These are phyloP conservation scores for Fonsecaea pedrosoi DNA, from an alignment of 2,329 filamentous ascomycete genomes.

Conservation along the genomic window DNA sequence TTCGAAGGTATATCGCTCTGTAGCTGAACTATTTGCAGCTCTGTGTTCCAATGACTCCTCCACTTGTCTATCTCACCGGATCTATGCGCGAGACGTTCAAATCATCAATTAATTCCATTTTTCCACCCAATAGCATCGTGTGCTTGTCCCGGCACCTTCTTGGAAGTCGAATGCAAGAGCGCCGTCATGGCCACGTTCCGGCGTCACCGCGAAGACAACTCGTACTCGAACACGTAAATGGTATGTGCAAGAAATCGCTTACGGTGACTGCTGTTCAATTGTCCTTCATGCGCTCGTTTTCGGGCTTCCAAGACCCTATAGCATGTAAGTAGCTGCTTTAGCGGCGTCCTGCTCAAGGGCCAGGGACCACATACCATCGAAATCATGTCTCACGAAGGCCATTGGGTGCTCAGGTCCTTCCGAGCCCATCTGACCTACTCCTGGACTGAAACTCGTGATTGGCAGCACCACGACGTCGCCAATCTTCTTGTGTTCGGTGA, in stretches of 20 bases:
- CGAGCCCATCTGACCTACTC: constrained; percentile 90
- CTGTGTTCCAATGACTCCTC: constrained; percentile 2
- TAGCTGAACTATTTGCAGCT: background rate
- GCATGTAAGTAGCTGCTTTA: constrained; percentile 20
- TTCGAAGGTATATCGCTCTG: background rate
- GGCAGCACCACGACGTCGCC: constrained; percentile 93
- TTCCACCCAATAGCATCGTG: background rate
- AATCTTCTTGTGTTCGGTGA: constrained; percentile 80
- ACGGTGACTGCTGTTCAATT: constrained; percentile 6
- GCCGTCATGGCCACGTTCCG: background rate
- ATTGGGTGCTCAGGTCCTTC: constrained; percentile 87
- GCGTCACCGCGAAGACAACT: background rate
- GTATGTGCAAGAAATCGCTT: background rate
- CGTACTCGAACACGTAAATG: background rate
- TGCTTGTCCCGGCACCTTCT: background rate
- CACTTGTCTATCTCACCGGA: background rate
- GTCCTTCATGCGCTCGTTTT: constrained; percentile 39
- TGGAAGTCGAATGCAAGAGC: background rate
- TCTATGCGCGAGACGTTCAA: background rate
- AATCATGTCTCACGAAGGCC: constrained; percentile 97
- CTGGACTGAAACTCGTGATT: constrained; percentile 96
- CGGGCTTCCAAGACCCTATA: constrained; percentile 44
- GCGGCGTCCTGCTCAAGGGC: background rate
- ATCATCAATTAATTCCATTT: constrained; percentile 1
- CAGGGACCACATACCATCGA: constrained; percentile 72